These are phyloP conservation scores for Amauroascus verrucosus DNA, from an alignment of 2,329 filamentous ascomycete species.

Conservation along the genomic window DNA sequence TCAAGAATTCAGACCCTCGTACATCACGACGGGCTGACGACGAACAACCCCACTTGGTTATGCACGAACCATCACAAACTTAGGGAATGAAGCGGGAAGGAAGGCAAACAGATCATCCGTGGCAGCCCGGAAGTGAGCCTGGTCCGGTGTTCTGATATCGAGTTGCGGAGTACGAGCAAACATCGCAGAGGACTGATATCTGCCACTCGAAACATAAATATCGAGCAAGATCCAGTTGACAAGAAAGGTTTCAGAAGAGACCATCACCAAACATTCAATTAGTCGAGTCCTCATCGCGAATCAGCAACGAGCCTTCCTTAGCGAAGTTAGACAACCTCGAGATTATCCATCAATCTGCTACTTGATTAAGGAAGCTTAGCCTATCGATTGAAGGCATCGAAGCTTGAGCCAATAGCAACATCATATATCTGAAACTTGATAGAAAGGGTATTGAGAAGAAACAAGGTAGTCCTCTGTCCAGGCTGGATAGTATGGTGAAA, in stretches of 20 bases:
- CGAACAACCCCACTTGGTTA: conserved; percentile 11
- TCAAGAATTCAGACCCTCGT: conserved; percentile 5
- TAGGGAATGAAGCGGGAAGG: conserved; percentile 18
- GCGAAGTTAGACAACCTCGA: background rate
- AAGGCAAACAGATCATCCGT: conserved; percentile 16
- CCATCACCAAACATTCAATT: background rate
- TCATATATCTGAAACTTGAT: conserved; percentile 18
- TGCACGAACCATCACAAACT: conserved; percentile 10
- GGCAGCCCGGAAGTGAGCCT: conserved; percentile 1
- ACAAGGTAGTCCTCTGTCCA: conserved; percentile 17
- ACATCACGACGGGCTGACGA: conserved; percentile 25
- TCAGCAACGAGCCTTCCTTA: background rate
- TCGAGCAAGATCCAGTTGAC: background rate
- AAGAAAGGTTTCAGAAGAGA: background rate
- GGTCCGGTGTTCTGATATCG: background rate
- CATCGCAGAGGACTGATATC: background rate
- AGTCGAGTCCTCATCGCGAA: background rate
- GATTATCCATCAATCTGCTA: background rate
- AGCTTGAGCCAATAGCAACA: background rate
- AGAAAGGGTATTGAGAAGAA: background rate
- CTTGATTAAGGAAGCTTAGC: background rate
- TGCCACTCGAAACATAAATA: conserved; percentile 9
- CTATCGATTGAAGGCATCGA: conserved; percentile 1
- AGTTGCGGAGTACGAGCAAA: background rate
- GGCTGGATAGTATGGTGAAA: conserved; percentile 12